Percentiles rank a stretch among this genome's conserved stretches.
phyloP scores from a whole-genome alignment of 2,329 filamentous ascomycete genomes.

The Claviceps sp. region DNA sequence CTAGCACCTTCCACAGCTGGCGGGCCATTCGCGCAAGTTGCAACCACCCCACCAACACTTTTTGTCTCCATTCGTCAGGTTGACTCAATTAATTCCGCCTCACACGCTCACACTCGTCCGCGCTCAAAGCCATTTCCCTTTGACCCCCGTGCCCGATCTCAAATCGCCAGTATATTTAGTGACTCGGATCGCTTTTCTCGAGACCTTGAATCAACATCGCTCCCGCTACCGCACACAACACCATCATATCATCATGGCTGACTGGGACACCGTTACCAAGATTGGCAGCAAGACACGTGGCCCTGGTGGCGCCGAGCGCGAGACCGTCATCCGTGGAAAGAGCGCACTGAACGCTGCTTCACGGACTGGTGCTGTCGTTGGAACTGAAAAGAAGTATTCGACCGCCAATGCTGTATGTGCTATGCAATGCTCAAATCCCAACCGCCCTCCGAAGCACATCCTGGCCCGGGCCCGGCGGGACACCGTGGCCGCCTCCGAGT shows the following conservation, averaged over 20 bases:
- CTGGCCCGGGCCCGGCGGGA: neutral
- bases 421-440: neutral
- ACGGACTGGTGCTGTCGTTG: slow-evolving; percentile 60
- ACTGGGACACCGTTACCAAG: slow-evolving; percentile 84
- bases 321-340: slow-evolving; percentile 82
- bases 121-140: slow-evolving; percentile 13
- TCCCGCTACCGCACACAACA: slow-evolving; percentile 9
- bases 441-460: neutral
- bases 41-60: slow-evolving; percentile 10
- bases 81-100: slow-evolving; percentile 21
- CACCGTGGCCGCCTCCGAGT: neutral
- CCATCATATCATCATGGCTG: slow-evolving; percentile 44
- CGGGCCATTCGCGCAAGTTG: neutral
- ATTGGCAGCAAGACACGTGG: slow-evolving; percentile 77
- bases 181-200: neutral
- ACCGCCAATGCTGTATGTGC: slow-evolving; percentile 50
- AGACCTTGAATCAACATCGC: neutral
- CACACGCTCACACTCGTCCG: slow-evolving; percentile 10
- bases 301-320: slow-evolving; percentile 52
- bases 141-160: neutral
- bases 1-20: slow-evolving; percentile 9
- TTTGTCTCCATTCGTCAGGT: slow-evolving; percentile 17
- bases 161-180: neutral
- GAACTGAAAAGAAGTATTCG: slow-evolving; percentile 83
- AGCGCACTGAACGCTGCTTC: slow-evolving; percentile 76